Evolutionary conservation across 2,329 filamentous ascomycete species (phyloP).

Genomic region (Zymoseptoria brevis): DNA sequence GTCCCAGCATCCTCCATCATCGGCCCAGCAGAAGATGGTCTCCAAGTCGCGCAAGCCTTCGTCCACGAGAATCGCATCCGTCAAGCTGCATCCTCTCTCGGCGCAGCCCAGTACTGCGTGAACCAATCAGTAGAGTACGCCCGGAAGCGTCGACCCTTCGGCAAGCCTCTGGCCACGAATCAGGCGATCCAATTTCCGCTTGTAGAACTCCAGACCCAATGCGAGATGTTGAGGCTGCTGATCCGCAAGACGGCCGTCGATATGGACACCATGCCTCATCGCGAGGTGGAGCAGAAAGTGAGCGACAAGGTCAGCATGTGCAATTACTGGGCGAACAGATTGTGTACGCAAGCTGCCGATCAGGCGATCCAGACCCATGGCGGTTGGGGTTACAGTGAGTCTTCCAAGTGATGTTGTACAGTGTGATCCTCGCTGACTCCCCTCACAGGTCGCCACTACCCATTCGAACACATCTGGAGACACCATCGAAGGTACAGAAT

Average conservation of each 20-base stretch:
- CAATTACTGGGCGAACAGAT: conserved; percentile 56
- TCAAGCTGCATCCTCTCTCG: conserved; percentile 54
- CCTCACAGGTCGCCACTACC: conserved; percentile 38
- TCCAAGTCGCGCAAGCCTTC: conserved; percentile 57
- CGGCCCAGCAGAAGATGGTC: conserved; percentile 46
- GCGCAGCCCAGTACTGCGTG: conserved; percentile 54
- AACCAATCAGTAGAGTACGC: conserved; percentile 51
- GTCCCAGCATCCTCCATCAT: conserved; percentile 48
- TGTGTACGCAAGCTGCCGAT: conserved; percentile 54
- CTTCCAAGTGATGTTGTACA: neutral
- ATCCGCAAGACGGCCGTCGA: conserved; percentile 54
- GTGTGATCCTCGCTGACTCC: neutral
- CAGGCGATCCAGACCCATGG: conserved; percentile 56
- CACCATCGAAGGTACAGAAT: conserved; percentile 57
- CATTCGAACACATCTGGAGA: conserved; percentile 59
- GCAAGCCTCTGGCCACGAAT: conserved; percentile 49
- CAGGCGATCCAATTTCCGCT: conserved; percentile 58
- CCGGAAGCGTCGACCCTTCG: conserved; percentile 47
- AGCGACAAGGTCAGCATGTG: conserved; percentile 58
- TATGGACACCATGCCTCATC: conserved; percentile 50
- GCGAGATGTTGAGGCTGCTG: conserved; percentile 53
- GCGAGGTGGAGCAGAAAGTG: conserved; percentile 51
- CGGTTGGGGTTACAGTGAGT: conserved; percentile 48
- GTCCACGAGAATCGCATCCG: conserved; percentile 59
- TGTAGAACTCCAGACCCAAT: conserved; percentile 54